Base-by-base conservation (phyloP, 768 basidiomycete genomes). In the Kwoniella newhampshirensis region DNA sequence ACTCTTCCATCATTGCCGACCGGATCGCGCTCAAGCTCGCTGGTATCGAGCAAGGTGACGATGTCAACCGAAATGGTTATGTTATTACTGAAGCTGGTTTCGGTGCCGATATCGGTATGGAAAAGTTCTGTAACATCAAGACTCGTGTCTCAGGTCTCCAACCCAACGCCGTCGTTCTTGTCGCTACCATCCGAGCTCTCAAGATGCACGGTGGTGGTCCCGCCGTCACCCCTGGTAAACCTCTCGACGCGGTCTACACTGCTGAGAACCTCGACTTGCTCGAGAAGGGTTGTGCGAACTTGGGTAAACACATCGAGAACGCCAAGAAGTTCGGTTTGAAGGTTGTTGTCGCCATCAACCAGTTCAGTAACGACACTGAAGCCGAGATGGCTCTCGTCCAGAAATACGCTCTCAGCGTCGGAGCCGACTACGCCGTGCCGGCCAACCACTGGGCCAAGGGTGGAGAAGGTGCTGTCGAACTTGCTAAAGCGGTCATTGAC, bases 161-260 rank as follows among this genome's bases (percentile, higher is more conserved):
- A 54, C 96, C 96, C 8, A 90, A 99, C 77, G 94, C 91, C 2
- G 87, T 87, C 35, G 85, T 99, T 64, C 88, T 99, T 68, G 94
- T 99, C 51, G 96, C 94, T 6, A 99, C 94, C 3, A 92, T 94
- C 26, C 88, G 94, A 64, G 94, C 94, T 20, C 80, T 99, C 60
- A 99, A 98, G 83, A 99, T 99, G 94, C 94, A 99, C 75, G 94
- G 94, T 40, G 94, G 94, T 59, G 96, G 89, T 57, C 94, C 94
- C 4, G 92, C 96, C 23, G 93, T 98, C 51, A 88, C 89, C 1
- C 94, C 94, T 25, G 94, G 94, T 48, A 97, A 96, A 77, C 84
- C 93, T 21, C 83, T 98, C 39, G 87, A 88, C 63, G 89, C 89
- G 44, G 91, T 89, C 40, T 99, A 99, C 77, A 90, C 89, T 59